phyloP scores from a whole-genome alignment of 1,284 basidiomycete genomes.

The Ustilago sp. region DNA sequence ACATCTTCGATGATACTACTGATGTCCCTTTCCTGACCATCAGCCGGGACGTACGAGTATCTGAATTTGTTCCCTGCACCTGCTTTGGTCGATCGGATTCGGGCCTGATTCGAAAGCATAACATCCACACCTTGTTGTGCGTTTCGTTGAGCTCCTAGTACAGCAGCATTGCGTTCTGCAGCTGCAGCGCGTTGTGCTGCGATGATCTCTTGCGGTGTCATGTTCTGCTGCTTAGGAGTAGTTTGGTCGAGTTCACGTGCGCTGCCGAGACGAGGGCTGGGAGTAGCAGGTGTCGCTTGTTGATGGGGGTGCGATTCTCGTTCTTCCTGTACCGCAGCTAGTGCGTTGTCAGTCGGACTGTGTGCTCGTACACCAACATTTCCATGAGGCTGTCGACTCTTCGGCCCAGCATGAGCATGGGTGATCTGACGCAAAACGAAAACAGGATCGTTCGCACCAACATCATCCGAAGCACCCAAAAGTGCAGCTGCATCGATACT shows the following conservation, averaged over 20 bases:
- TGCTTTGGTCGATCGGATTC: conserved; percentile 82
- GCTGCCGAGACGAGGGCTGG: conserved; percentile 26
- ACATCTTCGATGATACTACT: conserved; percentile 89
- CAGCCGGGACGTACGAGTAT: conserved; percentile 91
- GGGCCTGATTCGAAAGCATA: conserved; percentile 81
- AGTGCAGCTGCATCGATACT: conserved; percentile 84
- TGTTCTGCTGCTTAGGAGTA: conserved; percentile 17
- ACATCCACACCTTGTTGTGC: conserved; percentile 87
- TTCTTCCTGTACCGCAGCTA: conserved; percentile 70
- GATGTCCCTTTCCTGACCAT: conserved; percentile 85
- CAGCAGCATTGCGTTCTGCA: conserved; percentile 85
- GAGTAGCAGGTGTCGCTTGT: neutral
- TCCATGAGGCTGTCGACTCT: conserved; percentile 11
- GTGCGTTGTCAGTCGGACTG: conserved; percentile 49
- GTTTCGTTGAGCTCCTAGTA: conserved; percentile 85
- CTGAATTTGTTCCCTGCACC: conserved; percentile 79
- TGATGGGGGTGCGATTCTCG: conserved; percentile 48
- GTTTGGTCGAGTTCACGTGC: conserved; percentile 14
- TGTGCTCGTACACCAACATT: conserved; percentile 33
- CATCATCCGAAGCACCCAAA: conserved; percentile 75
- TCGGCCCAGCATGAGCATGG: conserved; percentile 27
- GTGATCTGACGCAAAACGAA: conserved; percentile 77
- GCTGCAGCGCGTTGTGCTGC: conserved; percentile 87
- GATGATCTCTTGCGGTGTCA: conserved; percentile 86
- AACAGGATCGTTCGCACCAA: conserved; percentile 83